Evolutionary conservation across 352 stramenopile genomes (phyloP), one percentile per base, ranked within the genome.

Genomic region (Phytophthora rubi): DNA sequence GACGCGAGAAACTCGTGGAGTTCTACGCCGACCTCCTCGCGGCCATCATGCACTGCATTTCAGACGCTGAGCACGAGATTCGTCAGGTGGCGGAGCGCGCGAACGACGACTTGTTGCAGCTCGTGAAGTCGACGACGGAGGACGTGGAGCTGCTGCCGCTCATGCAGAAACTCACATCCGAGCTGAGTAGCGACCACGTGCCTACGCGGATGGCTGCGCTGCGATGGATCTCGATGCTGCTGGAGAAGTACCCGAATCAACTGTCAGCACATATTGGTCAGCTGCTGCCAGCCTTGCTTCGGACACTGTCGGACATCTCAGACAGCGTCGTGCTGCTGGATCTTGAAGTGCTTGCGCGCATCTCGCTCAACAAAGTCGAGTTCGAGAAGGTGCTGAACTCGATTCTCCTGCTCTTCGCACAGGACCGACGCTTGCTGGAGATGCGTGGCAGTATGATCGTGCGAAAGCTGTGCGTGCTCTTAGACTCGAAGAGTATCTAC

Each of bases 401-500:
- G 3, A 96, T 99, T 56, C 71, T 99, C 15, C 83, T 97, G 57
- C 85, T 99, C 6, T 99, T 99, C 75, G 88, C 91, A 13, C 86
- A 93, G 62, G 86, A 96, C 49, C 85, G 87, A 16, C 85, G 86
- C 3, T 68, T 96, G 15, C 75, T 96, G 0, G 98, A 99, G 76
- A 96, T 92, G 57, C 86, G 98, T 28, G 98, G 98, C 30, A 99
- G 97, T 21, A 90, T 99, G 32, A 99, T 99, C 47, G 92, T 99
- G 13, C 94, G 98, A 30, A 99, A 99, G 67, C 79, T 99, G 3
- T 99, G 98, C 68, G 93, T 99, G 18, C 77, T 99, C 39, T 85
- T 99, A 28, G 96, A 99, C 76, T 93, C 97, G 10, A 98, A 98
- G 75, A 98, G 84, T 68, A 98, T 99, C 37, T 99, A 99, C 78